Evolutionary conservation across 2,329 filamentous ascomycete species (phyloP).

Genomic region (Ophiostoma himal-ulmi): DNA sequence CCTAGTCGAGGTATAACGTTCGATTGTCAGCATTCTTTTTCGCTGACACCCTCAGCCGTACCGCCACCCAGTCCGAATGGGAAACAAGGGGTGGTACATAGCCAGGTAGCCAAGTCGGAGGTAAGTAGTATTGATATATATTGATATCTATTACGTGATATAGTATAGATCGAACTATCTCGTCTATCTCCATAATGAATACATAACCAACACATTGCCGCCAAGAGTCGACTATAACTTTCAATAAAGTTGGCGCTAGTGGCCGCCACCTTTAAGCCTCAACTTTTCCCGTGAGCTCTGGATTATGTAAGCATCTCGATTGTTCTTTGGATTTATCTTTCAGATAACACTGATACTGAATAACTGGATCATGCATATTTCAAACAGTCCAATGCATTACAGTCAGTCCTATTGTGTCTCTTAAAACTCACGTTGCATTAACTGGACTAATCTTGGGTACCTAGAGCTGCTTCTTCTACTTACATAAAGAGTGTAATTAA

Average conservation of each 20-base stretch:
- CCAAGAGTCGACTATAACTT: not conserved
- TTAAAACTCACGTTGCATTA: no score
- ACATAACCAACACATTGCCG: not conserved
- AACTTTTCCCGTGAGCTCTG: not conserved
- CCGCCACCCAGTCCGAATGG: not conserved
- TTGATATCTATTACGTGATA: no score
- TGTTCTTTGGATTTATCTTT: not conserved
- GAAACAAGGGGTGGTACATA: not conserved
- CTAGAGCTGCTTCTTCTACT: no score
- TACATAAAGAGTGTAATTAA: no score
- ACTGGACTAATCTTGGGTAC: no score
- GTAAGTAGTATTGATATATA: not conserved
- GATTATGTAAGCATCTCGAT: not conserved
- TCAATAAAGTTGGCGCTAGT: not conserved
- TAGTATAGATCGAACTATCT: no score
- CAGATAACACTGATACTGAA: not conserved
- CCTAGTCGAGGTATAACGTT: not conserved
- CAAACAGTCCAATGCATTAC: no score
- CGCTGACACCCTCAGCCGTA: not conserved
- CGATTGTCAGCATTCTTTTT: not conserved
- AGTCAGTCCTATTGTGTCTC: no score
- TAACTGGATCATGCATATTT: no score
- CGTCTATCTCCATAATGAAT: not conserved
- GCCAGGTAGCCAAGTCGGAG: not conserved
- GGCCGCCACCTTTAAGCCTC: not conserved